Base-by-base conservation (phyloP, 495 filamentous ascomycete species). In the Thozetella sp. region DNA sequence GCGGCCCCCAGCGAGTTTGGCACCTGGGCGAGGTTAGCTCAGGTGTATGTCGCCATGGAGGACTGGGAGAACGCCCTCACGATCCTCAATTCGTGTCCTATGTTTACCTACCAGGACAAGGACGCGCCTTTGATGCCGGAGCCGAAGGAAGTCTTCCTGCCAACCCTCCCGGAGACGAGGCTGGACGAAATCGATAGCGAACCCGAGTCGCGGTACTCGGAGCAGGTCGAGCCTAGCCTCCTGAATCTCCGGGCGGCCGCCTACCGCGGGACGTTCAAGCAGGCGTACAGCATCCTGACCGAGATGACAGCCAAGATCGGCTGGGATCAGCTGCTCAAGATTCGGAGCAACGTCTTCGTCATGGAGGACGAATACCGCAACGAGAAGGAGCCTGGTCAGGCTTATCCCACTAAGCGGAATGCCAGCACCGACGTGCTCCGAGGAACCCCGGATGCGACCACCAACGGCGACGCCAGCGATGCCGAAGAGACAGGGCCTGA, bases 21-120 rank as follows among this genome's bases (percentile, higher is more conserved):
- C 15, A 98, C 95, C 1, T 99, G 95, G 95, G 96, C 95, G 53
- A 82, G 93, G 57, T 74, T 99, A 54, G 94, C 93, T 2, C 92
- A 97, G 69, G 87, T 98, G 22, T 99, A 98, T 59, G 88, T 98
- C 53, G 83, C 87, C 48, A 80, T 96, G 67, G 95, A 99, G 72
- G 90, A 93, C 70, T 99, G 94, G 91, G 95, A 97, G 64, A 82
- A 87, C 52, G 95, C 96, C 1, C 82, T 99, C 19, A 86, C 97
- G 10, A 99, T 96, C 3, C 81, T 99, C n/a, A 99, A 99, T 75
- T 97, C 94, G 2, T 99, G 96, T 62, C 95, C 95, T 2, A 99
- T 99, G 95, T 99, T 99, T 72, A 98, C 95, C 9, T 97, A 98
- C 74, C 94, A 97, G 71, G 95, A 99, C 72, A 97, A 97, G 65